These are phyloP conservation scores for Ilyonectria destructans DNA, from an alignment of 2,329 filamentous ascomycete species.

Conservation along the genomic window DNA sequence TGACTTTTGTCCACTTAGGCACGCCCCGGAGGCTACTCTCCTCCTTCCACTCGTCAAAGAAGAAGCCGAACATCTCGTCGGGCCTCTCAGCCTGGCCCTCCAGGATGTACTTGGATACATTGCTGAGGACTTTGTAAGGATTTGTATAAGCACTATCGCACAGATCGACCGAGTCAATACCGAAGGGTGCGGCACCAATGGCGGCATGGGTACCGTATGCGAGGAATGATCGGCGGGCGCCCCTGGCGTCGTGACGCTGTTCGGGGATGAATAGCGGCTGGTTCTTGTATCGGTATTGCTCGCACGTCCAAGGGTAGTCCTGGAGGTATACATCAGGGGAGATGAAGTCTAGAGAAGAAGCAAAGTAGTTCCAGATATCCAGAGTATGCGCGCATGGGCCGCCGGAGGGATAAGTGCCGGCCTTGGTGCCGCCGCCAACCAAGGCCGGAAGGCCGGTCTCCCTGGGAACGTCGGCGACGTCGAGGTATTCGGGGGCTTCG, in stretches of 20 bases:
- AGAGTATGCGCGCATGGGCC: not conserved
- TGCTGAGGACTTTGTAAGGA: not conserved
- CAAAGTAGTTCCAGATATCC: not conserved
- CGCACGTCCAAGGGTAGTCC: not conserved
- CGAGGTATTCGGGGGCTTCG: not conserved
- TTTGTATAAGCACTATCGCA: not conserved
- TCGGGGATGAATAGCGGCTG: not conserved
- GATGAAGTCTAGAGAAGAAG: not conserved
- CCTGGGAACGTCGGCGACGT: not conserved
- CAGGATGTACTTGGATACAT: not conserved
- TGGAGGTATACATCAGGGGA: not conserved
- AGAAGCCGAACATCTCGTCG: not conserved
- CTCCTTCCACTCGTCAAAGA: not conserved
- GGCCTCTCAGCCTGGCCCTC: not conserved
- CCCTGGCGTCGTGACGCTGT: not conserved
- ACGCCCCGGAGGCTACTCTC: not conserved
- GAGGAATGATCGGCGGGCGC: not conserved
- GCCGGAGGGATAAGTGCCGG: not conserved
- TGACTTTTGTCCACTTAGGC: not conserved
- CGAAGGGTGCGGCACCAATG: not conserved
- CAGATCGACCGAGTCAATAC: not conserved
- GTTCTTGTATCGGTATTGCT: constrained; percentile 5
- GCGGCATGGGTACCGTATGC: not conserved
- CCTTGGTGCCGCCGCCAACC: not conserved
- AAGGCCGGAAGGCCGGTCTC: not conserved